phyloP scores from a whole-genome alignment of 306 rosid species.

The Rubus idaeus region DNA sequence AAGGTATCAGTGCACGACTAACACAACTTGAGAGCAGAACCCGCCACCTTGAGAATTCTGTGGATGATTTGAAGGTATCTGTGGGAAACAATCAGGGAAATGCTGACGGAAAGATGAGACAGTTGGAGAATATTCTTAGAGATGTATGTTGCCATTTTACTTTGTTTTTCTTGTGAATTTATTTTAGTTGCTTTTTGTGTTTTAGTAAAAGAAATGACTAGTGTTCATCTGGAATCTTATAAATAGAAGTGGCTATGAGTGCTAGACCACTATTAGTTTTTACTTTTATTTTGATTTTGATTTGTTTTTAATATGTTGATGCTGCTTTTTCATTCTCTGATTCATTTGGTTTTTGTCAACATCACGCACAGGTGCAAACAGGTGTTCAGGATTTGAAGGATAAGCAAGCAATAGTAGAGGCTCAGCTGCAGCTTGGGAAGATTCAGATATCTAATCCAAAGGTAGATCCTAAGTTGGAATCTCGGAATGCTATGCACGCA shows the following conservation, averaged over 20 bases:
- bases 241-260: too few species aligned
- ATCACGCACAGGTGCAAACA: slow-evolving; percentile 64
- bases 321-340: slow-evolving; percentile 13
- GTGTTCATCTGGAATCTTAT: too few species aligned
- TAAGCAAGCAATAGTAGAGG: slow-evolving; percentile 58
- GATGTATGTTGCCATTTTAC: slow-evolving; percentile 51
- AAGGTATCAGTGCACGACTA: slow-evolving; percentile 76
- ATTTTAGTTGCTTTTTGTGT: slow-evolving; percentile 20
- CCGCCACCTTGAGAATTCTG: slow-evolving; percentile 63
- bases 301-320: background rate
- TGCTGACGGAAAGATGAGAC: slow-evolving; percentile 81
- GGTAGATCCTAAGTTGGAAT: slow-evolving; percentile 45
- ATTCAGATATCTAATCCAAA: slow-evolving; percentile 45
- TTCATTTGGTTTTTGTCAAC: slow-evolving; percentile 19
- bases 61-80: slow-evolving; percentile 76
- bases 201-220: slow-evolving; percentile 10
- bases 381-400: slow-evolving; percentile 75
- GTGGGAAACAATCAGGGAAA: slow-evolving; percentile 74
- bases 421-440: slow-evolving; percentile 65
- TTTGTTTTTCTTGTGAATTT: slow-evolving; percentile 17
- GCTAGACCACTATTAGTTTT: too few species aligned
- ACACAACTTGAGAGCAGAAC: slow-evolving; percentile 81
- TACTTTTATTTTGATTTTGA: too few species aligned
- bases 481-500: slow-evolving; percentile 28
- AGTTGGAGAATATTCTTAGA: slow-evolving; percentile 71